Base-by-base conservation (phyloP, 495 filamentous ascomycete genomes). In the Hypoxylon rickii region DNA sequence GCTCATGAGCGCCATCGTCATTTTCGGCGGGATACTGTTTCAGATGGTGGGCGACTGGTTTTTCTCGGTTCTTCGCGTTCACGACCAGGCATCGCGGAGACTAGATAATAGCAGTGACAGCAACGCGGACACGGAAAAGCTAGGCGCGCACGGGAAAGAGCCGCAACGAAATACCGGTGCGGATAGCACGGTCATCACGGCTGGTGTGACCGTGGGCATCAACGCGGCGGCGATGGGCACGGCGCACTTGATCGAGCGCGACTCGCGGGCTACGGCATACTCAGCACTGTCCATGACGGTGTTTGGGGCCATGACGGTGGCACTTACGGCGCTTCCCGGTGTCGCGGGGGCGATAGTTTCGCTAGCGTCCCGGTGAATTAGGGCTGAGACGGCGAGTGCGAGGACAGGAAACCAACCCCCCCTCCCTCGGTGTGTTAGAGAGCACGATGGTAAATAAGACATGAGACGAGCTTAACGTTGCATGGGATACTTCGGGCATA, bases 141-240 rank as follows among this genome's bases (percentile, higher is more conserved):
- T 12, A 1, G 11, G n/a, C 12, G 17, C 18, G 13, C 2, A 43
- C 6, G 34, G 46, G 13, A 43, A 33, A 21, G 38, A 33, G 10
- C 12, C 37, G 0, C 29, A 22, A 12, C n/a, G 1, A 4, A 48
- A 19, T n/a, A 18, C 16, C 8, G 32, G 33, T 6, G 31, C 62
- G 3, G 70, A 73, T 10, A 66, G 63, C 3, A 19, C 42, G 7
- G 64, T 67, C 1, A 70, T 79, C 8, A 74, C 74, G 3, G 69
- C 74, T 7, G 77, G 77, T 34, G 64, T 78, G 7, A 73, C 72
- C 2, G 67, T 77, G 34, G 77, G 77, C 20, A 72, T 78, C 54
- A 79, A 79, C 52, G 72, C 75, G 2, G 77, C 77, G 17, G 77
- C 77, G 2, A 79, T 79, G 76, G 77, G 77, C 7, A 77, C 76